Evolutionary conservation across 768 basidiomycete species (phyloP).

Genomic region (Leccinum truebloodii): DNA sequence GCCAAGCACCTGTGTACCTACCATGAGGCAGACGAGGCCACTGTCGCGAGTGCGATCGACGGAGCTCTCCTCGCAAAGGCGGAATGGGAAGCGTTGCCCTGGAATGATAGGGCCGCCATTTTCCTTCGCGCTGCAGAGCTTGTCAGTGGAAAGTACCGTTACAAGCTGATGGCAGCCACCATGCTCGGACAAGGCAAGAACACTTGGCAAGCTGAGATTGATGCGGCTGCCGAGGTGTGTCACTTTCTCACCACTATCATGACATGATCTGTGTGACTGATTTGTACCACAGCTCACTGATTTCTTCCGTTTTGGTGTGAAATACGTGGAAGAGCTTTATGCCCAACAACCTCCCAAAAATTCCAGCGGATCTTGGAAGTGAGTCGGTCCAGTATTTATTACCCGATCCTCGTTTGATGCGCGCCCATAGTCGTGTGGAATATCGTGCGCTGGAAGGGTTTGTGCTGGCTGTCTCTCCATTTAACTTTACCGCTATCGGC

Average conservation of each 20-base stretch:
- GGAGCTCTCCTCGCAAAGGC: slow-evolving; percentile 84
- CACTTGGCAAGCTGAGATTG: slow-evolving; percentile 99
- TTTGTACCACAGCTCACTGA: slow-evolving; percentile 61
- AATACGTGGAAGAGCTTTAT: slow-evolving; percentile 96
- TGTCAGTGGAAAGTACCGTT: slow-evolving; percentile 92
- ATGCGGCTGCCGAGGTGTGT: slow-evolving; percentile 93
- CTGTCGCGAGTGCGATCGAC: slow-evolving; percentile 77
- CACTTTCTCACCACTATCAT: not conserved
- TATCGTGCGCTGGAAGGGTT: slow-evolving; percentile 99
- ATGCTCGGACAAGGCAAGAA: slow-evolving; percentile 99
- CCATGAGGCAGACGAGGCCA: slow-evolving; percentile 82
- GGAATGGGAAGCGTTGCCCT: slow-evolving; percentile 93
- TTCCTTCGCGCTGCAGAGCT: slow-evolving; percentile 98
- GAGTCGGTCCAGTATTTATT: slow-evolving; percentile 35
- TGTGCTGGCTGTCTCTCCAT: slow-evolving; percentile 95
- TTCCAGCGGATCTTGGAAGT: slow-evolving; percentile 92
- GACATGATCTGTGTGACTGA: slow-evolving; percentile 5
- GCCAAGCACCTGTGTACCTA: slow-evolving; percentile 79
- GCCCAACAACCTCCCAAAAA: slow-evolving; percentile 88
- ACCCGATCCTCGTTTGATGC: slow-evolving; percentile 8
- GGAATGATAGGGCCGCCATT: slow-evolving; percentile 96
- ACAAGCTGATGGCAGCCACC: slow-evolving; percentile 93
- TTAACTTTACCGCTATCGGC: slow-evolving; percentile 98
- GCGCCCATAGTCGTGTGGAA: slow-evolving; percentile 73
- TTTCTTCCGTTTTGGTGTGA: slow-evolving; percentile 96